These are phyloP conservation scores for Podaxis sp. DNA, from an alignment of 768 basidiomycete species.

Conservation along the genomic window DNA sequence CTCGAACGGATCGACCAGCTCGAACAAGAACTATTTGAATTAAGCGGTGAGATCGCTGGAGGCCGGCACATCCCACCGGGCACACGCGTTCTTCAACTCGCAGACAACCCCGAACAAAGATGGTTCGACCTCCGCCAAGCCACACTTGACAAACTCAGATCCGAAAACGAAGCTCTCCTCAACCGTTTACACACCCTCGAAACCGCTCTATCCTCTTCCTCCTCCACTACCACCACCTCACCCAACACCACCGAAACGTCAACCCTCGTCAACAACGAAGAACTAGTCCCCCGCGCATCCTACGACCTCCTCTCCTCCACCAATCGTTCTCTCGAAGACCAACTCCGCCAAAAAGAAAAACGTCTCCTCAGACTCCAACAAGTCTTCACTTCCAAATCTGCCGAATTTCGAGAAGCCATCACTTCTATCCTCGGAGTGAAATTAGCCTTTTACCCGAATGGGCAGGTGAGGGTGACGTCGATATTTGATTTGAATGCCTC, in stretches of 20 bases:
- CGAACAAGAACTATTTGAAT: constrained; percentile 77
- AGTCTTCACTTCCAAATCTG: constrained; percentile 81
- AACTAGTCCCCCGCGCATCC: constrained; percentile 75
- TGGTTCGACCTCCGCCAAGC: constrained; percentile 78
- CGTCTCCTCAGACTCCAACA: constrained; percentile 77
- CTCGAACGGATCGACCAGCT: constrained; percentile 63
- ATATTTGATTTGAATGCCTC: constrained; percentile 85
- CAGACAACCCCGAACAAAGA: constrained; percentile 79
- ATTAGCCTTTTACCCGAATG: constrained; percentile 88
- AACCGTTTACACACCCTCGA: constrained; percentile 65
- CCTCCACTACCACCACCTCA: neutral
- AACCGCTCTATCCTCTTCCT: neutral
- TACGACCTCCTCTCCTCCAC: constrained; percentile 73
- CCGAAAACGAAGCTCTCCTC: constrained; percentile 84
- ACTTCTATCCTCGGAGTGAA: constrained; percentile 89
- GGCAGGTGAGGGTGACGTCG: constrained; percentile 87
- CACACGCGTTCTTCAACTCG: constrained; percentile 65
- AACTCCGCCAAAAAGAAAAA: constrained; percentile 78
- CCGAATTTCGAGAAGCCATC: constrained; percentile 91
- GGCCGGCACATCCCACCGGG: constrained; percentile 76
- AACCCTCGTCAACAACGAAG: constrained; percentile 23
- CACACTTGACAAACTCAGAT: constrained; percentile 71
- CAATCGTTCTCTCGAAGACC: constrained; percentile 64
- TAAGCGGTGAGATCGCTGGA: constrained; percentile 71
- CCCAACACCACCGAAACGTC: neutral